These are phyloP conservation scores for Haematococcus lacustris DNA, from an alignment of 139 green algal genomes.

Conservation along the genomic window DNA sequence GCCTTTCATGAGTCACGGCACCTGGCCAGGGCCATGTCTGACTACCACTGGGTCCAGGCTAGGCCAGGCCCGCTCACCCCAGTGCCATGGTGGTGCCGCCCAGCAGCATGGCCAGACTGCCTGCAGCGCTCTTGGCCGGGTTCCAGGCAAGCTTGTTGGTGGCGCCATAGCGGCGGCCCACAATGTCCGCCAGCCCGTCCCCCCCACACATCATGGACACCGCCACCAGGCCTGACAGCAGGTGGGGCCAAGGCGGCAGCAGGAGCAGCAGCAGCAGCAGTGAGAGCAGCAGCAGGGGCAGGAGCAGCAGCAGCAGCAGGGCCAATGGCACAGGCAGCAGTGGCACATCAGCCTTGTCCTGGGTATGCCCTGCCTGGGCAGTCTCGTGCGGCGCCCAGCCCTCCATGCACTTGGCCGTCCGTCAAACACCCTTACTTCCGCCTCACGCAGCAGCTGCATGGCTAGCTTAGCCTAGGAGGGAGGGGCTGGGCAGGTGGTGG, in stretches of 20 bases:
- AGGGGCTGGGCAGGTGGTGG: too few relatives aligned
- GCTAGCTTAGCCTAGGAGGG: too few relatives aligned
- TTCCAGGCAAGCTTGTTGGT: constrained; percentile 77
- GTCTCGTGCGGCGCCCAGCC: not conserved
- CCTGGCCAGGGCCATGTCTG: not conserved
- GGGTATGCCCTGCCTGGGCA: too few relatives aligned
- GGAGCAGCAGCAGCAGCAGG: not conserved
- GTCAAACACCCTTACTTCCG: too few relatives aligned
- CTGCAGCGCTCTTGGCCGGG: constrained; percentile 76
- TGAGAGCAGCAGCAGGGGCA: not conserved
- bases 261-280: too few relatives aligned
- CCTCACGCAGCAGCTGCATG: too few relatives aligned
- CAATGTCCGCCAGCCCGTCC: constrained; percentile 89
- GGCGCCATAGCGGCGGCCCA: constrained; percentile 64
- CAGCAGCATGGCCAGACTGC: constrained; percentile 78
- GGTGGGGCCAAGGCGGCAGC: not conserved
- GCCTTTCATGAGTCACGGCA: too few relatives aligned
- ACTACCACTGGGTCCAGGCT: not conserved
- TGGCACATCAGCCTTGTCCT: too few relatives aligned
- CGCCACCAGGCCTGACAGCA: constrained; percentile 29
- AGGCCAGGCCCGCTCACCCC: constrained; percentile 17
- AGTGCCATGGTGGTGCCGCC: constrained; percentile 46
- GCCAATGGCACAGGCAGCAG: too few relatives aligned
- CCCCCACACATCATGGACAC: constrained; percentile 83
- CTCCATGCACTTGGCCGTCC: not conserved